These are phyloP conservation scores for Tulasnella sp. DNA, from an alignment of 768 basidiomycete genomes.

Conservation along the genomic window DNA sequence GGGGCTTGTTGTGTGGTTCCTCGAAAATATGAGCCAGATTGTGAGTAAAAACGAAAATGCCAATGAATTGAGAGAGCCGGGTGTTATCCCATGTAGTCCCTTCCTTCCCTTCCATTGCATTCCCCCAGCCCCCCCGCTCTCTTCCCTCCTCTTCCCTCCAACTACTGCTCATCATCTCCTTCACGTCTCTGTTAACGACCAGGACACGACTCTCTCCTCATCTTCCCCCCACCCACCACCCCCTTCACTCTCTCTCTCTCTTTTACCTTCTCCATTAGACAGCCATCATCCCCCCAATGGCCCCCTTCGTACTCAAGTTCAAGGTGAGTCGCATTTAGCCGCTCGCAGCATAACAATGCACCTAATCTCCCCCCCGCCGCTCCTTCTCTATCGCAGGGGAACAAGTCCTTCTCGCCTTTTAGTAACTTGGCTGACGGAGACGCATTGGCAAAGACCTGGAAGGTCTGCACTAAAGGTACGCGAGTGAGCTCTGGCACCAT, in stretches of 20 bases:
- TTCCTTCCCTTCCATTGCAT: background rate
- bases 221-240: background rate
- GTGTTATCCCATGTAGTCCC: background rate
- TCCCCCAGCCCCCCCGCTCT: conserved; percentile 10
- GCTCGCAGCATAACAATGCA: conserved; percentile 11
- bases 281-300: conserved; percentile 22
- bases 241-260: conserved; percentile 6
- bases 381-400: conserved; percentile 51
- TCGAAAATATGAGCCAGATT: background rate
- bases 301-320: conserved; percentile 36
- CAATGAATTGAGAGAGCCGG: background rate
- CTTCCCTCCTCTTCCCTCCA: conserved; percentile 6
- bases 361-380: conserved; percentile 10
- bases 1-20: conserved; percentile 2
- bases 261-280: background rate
- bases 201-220: background rate
- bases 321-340: conserved; percentile 30
- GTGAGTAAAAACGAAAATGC: background rate
- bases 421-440: conserved; percentile 82
- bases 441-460: conserved; percentile 86
- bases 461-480: conserved; percentile 46
- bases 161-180: conserved; percentile 2
- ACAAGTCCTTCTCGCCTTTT: conserved; percentile 93
- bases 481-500: background rate
- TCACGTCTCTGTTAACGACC: conserved; percentile 11